Percentiles rank a stretch among this genome's conserved stretches.
phyloP scores from a whole-genome alignment of 2,329 filamentous ascomycete genomes.

The Apiospora rasikravindrae region DNA sequence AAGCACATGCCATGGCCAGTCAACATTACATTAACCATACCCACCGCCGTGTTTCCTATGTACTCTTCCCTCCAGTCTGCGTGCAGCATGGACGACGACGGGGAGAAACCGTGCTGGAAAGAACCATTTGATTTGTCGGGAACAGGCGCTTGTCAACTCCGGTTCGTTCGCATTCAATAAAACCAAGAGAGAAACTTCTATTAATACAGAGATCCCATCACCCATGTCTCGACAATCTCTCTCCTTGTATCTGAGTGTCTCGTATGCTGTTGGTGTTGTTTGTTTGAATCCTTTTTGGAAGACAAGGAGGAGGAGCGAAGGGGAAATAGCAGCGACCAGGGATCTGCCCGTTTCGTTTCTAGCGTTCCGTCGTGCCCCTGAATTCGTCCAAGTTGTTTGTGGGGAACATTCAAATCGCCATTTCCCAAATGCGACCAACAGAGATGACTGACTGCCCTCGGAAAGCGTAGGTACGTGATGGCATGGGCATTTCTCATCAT shows the following conservation, averaged over 20 bases:
- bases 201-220: background rate
- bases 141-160: background rate
- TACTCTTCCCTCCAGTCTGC: background rate
- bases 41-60: background rate
- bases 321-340: constrained; percentile 10
- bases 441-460: background rate
- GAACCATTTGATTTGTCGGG: background rate
- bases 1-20: constrained; percentile 9
- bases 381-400: constrained; percentile 20
- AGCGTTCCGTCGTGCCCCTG: constrained; percentile 16
- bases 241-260: background rate
- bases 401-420: constrained; percentile 15
- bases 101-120: no score
- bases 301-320: background rate
- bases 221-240: background rate
- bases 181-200: background rate
- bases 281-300: background rate
- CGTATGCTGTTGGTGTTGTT: background rate
- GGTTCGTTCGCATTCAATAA: background rate
- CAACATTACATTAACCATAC: constrained; percentile 3
- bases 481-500: background rate
- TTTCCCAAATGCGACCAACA: constrained; percentile 14
- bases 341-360: constrained; percentile 20
- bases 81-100: no score
- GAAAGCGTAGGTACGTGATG: background rate